phyloP scores from a whole-genome alignment of 2,329 filamentous ascomycete genomes.

The Lachnellula hyalina region DNA sequence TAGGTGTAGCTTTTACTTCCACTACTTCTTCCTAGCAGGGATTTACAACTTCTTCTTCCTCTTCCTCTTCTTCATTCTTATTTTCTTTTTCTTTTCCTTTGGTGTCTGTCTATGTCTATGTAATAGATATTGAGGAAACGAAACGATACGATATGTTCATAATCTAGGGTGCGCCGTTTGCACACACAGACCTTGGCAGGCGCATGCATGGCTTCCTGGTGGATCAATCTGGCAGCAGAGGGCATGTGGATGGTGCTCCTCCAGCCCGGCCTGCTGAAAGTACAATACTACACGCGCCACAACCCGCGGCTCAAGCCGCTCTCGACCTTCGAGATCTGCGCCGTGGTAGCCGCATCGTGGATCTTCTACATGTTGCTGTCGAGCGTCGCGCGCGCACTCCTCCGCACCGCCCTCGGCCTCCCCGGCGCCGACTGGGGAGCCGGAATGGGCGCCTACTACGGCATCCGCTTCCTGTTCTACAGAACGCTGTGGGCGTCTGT shows the following conservation, averaged over 20 bases:
- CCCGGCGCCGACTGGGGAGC: background rate
- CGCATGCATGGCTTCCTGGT: background rate
- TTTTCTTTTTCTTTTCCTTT: too few relatives aligned
- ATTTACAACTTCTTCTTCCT: background rate
- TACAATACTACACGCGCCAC: background rate
- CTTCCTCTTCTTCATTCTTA: too few relatives aligned
- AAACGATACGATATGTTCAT: background rate
- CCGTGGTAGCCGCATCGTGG: background rate
- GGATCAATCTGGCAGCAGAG: background rate
- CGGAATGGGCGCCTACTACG: background rate
- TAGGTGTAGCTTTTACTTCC: background rate
- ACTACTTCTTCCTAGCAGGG: background rate
- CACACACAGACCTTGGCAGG: too few relatives aligned
- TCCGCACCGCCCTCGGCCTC: too few relatives aligned
- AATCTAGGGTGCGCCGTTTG: background rate
- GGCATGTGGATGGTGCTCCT: background rate
- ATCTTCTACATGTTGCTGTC: background rate
- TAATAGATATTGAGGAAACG: background rate
- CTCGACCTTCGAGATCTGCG: background rate
- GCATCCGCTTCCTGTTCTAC: background rate
- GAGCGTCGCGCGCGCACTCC: background rate
- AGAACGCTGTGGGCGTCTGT: conserved; percentile 6
- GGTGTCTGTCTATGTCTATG: too few relatives aligned
- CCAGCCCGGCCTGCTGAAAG: background rate
- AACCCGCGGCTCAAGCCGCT: background rate